Percentiles rank a stretch among this genome's conserved stretches.
Conservation (phyloP, 1,284 basidiomycete species). For the Heterobasidion irregulare region DNA sequence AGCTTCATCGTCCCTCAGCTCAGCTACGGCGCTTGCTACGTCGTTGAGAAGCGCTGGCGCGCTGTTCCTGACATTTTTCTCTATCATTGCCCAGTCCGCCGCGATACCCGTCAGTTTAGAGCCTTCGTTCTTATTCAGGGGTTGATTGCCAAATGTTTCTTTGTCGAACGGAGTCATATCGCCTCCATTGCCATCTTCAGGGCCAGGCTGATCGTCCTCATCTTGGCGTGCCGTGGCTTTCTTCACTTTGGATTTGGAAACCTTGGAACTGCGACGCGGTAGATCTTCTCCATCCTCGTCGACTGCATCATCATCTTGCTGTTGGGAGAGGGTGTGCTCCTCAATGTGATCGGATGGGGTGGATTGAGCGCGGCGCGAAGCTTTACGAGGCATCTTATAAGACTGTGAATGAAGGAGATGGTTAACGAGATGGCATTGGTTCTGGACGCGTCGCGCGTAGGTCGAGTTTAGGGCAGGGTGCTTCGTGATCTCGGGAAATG, state of each 20-base stretch:
- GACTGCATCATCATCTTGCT: slow-evolving; percentile 25
- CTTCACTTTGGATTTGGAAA: slow-evolving; percentile 28
- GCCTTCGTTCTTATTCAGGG: slow-evolving; percentile 43
- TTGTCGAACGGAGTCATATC: slow-evolving; percentile 33
- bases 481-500: slow-evolving; percentile 18
- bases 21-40: slow-evolving; percentile 53
- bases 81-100: slow-evolving; percentile 50
- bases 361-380: slow-evolving; percentile 25
- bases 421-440: background rate
- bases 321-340: slow-evolving; percentile 34
- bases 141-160: slow-evolving; percentile 51
- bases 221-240: slow-evolving; percentile 8
- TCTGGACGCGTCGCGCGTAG: slow-evolving; percentile 2
- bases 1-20: slow-evolving; percentile 47
- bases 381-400: slow-evolving; percentile 24
- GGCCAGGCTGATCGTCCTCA: slow-evolving; percentile 12
- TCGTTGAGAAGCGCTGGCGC: slow-evolving; percentile 42
- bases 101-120: slow-evolving; percentile 44
- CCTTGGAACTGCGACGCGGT: slow-evolving; percentile 23
- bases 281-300: slow-evolving; percentile 37
- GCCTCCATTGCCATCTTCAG: slow-evolving; percentile 7
- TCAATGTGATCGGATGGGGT: slow-evolving; percentile 53
- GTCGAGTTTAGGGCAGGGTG: slow-evolving; percentile 27
- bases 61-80: slow-evolving; percentile 32
- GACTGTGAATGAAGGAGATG: background rate